Evolutionary conservation across 2,329 filamentous ascomycete genomes (phyloP).

Genomic region (Eutypa lata): DNA sequence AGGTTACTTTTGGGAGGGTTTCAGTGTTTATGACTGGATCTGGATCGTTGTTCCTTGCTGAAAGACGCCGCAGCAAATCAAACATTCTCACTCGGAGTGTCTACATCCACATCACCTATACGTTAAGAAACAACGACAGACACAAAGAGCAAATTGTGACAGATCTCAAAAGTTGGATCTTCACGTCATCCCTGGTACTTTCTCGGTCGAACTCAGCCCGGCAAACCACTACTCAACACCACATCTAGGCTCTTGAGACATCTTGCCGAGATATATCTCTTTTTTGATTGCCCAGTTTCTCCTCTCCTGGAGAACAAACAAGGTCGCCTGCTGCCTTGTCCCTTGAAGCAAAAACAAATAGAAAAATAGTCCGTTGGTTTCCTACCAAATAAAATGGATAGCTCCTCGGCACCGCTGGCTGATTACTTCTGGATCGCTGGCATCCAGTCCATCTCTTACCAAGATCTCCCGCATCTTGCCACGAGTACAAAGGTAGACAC

Average conservation of each 20-base stretch:
- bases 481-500: constrained; percentile 45
- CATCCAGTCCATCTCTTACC: constrained; percentile 64
- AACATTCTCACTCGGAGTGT: background rate
- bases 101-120: background rate
- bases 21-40: background rate
- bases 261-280: background rate
- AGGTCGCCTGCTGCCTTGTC: background rate
- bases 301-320: background rate
- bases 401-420: constrained; percentile 62
- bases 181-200: background rate
- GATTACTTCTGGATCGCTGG: constrained; percentile 77
- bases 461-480: constrained; percentile 45
- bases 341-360: constrained; percentile 7
- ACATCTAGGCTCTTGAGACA: too few species aligned
- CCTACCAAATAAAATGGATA: constrained; percentile 49
- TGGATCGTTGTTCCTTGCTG: background rate
- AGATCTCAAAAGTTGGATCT: background rate
- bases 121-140: background rate
- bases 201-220: too few species aligned
- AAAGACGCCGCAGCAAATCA: background rate
- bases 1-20: background rate
- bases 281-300: background rate
- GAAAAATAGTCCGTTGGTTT: constrained; percentile 9
- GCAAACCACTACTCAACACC: too few species aligned
- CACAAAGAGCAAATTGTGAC: background rate